Evolutionary conservation across 495 filamentous ascomycete species (phyloP).

Genomic region (Aspergillus incahuasiensis): DNA sequence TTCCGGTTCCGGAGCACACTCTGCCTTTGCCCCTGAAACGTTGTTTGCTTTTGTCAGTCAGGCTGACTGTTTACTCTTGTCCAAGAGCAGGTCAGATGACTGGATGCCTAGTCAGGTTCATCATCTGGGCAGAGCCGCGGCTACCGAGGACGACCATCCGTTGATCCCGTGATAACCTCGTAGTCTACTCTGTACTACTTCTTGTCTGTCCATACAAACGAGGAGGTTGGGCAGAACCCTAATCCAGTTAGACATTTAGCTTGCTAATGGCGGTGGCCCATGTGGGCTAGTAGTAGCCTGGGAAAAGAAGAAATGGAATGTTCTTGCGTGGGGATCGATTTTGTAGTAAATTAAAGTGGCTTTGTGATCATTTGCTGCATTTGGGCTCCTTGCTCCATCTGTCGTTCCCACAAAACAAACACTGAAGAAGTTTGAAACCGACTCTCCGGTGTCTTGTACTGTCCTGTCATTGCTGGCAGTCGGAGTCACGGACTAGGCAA

Average conservation of each 20-base stretch:
- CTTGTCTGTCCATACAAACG: too few relatives aligned
- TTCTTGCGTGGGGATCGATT: conserved; percentile 8
- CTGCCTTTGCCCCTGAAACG: not conserved
- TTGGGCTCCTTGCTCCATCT: conserved; percentile 1
- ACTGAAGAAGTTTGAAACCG: not conserved
- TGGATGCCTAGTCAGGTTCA: not conserved
- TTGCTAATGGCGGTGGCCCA: not conserved
- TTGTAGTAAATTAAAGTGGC: not conserved
- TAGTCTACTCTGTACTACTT: too few relatives aligned
- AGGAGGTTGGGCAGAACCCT: not conserved
- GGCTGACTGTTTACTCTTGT: not conserved
- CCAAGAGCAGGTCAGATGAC: not conserved
- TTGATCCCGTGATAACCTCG: too few relatives aligned
- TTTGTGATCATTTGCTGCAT: not conserved
- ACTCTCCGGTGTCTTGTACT: too few relatives aligned
- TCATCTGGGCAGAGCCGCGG: not conserved
- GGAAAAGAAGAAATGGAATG: conserved; percentile 10
- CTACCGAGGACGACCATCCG: too few relatives aligned
- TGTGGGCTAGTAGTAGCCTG: too few relatives aligned
- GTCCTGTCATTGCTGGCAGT: too few relatives aligned
- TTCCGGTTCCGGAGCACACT: not conserved
- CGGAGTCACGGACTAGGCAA: too few relatives aligned
- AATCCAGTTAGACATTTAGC: not conserved
- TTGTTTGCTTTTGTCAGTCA: not conserved
- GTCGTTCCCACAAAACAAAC: not conserved